Percentiles rank a stretch among this genome's conserved stretches.
Evolutionary conservation across 805 yeast genomes (phyloP).

Genomic region (Saccharomycopsis sp.): DNA sequence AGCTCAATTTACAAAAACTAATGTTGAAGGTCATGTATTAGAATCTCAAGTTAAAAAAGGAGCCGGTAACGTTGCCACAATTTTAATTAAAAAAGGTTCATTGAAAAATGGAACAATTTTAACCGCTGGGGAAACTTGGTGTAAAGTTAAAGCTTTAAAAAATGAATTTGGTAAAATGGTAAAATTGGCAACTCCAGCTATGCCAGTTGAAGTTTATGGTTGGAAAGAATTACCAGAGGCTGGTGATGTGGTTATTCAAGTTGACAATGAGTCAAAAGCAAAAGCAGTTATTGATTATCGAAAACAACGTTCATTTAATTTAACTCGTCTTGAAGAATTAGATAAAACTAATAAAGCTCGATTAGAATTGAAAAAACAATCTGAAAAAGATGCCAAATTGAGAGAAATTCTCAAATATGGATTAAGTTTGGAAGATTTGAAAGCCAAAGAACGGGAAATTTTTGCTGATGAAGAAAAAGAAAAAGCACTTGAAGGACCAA

Average conservation of each 20-base stretch:
- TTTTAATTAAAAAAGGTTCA: constrained; percentile 71
- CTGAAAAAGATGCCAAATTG: constrained; percentile 40
- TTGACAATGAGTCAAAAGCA: constrained; percentile 62
- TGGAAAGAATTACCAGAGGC: constrained; percentile 92
- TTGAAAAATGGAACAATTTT: constrained; percentile 59
- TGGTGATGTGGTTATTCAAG: constrained; percentile 77
- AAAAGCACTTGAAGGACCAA: constrained; percentile 18
- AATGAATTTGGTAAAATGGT: constrained; percentile 62
- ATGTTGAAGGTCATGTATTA: constrained; percentile 81
- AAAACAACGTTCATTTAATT: constrained; percentile 37
- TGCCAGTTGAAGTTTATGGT: constrained; percentile 85
- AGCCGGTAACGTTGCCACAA: constrained; percentile 78
- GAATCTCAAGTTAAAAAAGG: constrained; percentile 80
- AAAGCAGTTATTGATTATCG: constrained; percentile 65
- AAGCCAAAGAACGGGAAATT: constrained; percentile 23
- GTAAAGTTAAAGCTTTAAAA: constrained; percentile 69
- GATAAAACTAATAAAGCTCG: constrained; percentile 63
- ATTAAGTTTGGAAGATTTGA: constrained; percentile 38
- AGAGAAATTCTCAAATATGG: constrained; percentile 56
- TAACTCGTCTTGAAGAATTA: constrained; percentile 53
- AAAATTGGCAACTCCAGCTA: constrained; percentile 68
- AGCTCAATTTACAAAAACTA: constrained; percentile 37
- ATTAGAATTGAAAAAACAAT: constrained; percentile 40
- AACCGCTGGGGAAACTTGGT: constrained; percentile 80
- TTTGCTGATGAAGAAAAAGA: constrained; percentile 23